These are phyloP conservation scores for Takashimella koratensis DNA, from an alignment of 1,284 basidiomycete genomes.

Conservation along the genomic window DNA sequence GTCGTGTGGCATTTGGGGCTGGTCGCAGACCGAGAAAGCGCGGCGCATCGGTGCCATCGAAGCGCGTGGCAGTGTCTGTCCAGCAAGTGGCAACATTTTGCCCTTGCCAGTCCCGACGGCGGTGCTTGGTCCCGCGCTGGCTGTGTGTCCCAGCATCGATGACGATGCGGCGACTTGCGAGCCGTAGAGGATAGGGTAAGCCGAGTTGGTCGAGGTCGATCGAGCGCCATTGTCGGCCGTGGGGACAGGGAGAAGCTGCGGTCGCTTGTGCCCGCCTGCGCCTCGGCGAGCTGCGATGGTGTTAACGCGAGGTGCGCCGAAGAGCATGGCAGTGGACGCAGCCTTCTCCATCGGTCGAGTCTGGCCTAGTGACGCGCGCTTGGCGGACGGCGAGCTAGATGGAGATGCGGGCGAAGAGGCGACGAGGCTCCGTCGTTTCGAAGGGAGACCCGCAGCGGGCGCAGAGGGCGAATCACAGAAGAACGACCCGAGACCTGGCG, in stretches of 20 bases:
- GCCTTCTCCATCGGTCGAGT: constrained; percentile 31
- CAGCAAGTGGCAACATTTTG: constrained; percentile 1
- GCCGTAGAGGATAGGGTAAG: constrained; percentile 40
- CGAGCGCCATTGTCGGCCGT: constrained; percentile 13
- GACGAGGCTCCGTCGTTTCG: constrained; percentile 33
- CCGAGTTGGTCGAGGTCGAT: constrained; percentile 31
- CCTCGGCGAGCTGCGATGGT: constrained; percentile 26
- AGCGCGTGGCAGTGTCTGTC: constrained; percentile 22
- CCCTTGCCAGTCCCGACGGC: not conserved
- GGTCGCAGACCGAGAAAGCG: constrained; percentile 47
- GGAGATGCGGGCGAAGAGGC: constrained; percentile 41
- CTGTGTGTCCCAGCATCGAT: not conserved
- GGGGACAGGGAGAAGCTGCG: constrained; percentile 22
- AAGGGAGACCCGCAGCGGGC: constrained; percentile 21
- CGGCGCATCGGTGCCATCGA: constrained; percentile 40
- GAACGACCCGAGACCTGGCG: constrained; percentile 42
- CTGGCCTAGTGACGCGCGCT: constrained; percentile 31
- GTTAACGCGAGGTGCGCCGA: constrained; percentile 22
- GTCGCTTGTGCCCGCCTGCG: constrained; percentile 26
- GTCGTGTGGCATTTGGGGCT: constrained; percentile 20
- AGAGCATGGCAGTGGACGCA: constrained; percentile 35
- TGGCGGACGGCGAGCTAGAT: constrained; percentile 43
- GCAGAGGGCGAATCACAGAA: constrained; percentile 44
- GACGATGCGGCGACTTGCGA: constrained; percentile 7
- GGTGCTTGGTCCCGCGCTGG: not conserved